Base-by-base conservation (phyloP, 2,329 filamentous ascomycete species). In the Botrytis elliptica region DNA sequence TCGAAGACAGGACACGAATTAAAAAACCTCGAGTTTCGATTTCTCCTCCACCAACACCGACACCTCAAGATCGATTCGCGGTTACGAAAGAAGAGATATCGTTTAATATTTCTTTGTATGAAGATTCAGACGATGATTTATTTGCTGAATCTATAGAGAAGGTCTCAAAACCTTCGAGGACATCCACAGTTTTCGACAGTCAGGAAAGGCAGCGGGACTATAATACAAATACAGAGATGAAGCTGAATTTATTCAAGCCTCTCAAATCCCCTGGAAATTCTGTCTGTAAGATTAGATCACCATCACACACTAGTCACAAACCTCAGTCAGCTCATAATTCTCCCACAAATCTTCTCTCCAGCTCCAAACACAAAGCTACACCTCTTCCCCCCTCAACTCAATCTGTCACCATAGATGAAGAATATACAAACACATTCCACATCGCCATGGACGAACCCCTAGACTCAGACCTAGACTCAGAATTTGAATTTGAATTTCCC, bases 371-470 rank as follows among this genome's bases (percentile, higher is more conserved):
- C 25, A 40, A 40, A 25, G 3, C 46, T 40, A 10, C 8, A 44
- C 8, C 38, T 64, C 25, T 42, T 10, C 16, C 1, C 33, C 33
- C 36, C 7, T 4, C 22, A 20, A 18, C 16, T n/a, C 36, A 18
- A 3, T 29, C 10, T 4, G 7, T 0, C 18, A 3, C 12, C 7
- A 40, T 5, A 6, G 20, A 55, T 7, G 25, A 67, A 67, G 46
- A 67, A 20, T 29, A 40, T 18, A 14, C 16, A 40, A 29, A 25
- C 9, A 29, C 46, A 40, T 67, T 4, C 9, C 22, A 52, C 9
- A 40, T 67, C 25, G 65, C 65, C 46, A 67, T 67, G 65, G 65
- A 67, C 5, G 46, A 40, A 9, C 65, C 65, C 0, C 25, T 67
- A 20, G 65, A 55, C 38, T 36, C 33, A 14, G 65, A 55, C 22